phyloP scores from a whole-genome alignment of 495 filamentous ascomycete genomes.

The Trichoderma virens region DNA sequence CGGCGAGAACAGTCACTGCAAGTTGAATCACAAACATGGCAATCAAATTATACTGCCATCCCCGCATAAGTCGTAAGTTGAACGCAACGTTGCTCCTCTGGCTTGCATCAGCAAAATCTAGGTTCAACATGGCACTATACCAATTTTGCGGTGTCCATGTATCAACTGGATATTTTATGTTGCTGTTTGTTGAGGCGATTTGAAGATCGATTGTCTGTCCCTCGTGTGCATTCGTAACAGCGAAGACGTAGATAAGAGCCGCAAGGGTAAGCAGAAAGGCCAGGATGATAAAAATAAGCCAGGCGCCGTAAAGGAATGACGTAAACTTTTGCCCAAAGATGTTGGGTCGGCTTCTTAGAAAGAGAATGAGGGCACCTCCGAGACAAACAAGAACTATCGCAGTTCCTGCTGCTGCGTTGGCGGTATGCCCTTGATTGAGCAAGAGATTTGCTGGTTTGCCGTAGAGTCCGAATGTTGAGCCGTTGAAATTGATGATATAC shows the following conservation, averaged over 20 bases:
- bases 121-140: slow-evolving; percentile 40
- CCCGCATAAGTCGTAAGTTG: slow-evolving; percentile 39
- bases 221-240: slow-evolving; percentile 32
- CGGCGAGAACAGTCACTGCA: background rate
- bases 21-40: slow-evolving; percentile 35
- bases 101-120: slow-evolving; percentile 28
- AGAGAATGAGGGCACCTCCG: slow-evolving; percentile 34
- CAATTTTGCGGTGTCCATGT: slow-evolving; percentile 51
- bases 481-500: slow-evolving; percentile 24
- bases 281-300: slow-evolving; percentile 32
- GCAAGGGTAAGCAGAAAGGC: slow-evolving; percentile 37
- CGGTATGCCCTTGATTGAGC: slow-evolving; percentile 39
- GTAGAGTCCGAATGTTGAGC: slow-evolving; percentile 25
- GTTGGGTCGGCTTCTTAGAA: slow-evolving; percentile 18
- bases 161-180: slow-evolving; percentile 34
- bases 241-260: slow-evolving; percentile 39
- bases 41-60: slow-evolving; percentile 50
- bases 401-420: slow-evolving; percentile 43
- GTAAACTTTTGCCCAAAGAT: slow-evolving; percentile 12
- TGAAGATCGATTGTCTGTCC: slow-evolving; percentile 34
- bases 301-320: slow-evolving; percentile 26
- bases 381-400: slow-evolving; percentile 40
- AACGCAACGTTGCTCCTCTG: slow-evolving; percentile 28
- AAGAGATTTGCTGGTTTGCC: slow-evolving; percentile 36
- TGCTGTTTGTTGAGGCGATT: slow-evolving; percentile 24